Base-by-base conservation (phyloP, 2,329 filamentous ascomycete genomes). In the Ceratocystis destructans region DNA sequence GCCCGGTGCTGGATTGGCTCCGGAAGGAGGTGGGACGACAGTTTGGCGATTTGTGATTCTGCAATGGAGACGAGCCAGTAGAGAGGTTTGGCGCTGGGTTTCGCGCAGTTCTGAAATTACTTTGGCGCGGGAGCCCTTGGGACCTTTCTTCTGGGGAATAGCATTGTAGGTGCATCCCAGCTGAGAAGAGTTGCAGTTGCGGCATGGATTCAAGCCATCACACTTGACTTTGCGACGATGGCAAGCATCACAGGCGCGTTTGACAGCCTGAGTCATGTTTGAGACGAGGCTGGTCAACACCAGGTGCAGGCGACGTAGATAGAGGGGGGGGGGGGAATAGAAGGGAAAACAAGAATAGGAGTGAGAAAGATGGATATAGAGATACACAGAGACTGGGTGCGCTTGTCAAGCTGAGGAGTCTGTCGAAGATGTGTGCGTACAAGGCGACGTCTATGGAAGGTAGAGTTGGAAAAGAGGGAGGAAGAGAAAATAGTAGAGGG, bases 181-280 rank as follows among this genome's bases (percentile, higher is more conserved):
- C 71, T 84, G 81, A 5, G 87, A 84, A 6, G 85, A 82, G 12
- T 80, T 79, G 75, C 87, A 90, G 75, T 89, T 88, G 68, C 83
- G 81, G 75, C 87, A 90, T 22, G 87, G 86, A 71, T 85, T 85
- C 72, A 84, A 78, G 67, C 86, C 85, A 72, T 88, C 85, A 73
- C 87, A 89, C 74, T 87, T 88, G 73, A 89, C 86, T 75, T 89
- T 89, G 74, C 86, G 83, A 70, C 85, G 84, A 78, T 88, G 86
- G 73, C 86, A 89, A 71, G 85, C 86, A 74, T 89, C 86, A 77
- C 86, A 89, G 68, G 86, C 86, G 72, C 85, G 77, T 72, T 83
- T 83, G 62, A 83, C 79, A 69, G 80, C 79, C 70, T 80, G 79
- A 55, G 79, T 75, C 80, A 80, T 80, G 70, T 41, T 71, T 73